phyloP scores from a whole-genome alignment of 345 rosid species.

The Turritis glabra region DNA sequence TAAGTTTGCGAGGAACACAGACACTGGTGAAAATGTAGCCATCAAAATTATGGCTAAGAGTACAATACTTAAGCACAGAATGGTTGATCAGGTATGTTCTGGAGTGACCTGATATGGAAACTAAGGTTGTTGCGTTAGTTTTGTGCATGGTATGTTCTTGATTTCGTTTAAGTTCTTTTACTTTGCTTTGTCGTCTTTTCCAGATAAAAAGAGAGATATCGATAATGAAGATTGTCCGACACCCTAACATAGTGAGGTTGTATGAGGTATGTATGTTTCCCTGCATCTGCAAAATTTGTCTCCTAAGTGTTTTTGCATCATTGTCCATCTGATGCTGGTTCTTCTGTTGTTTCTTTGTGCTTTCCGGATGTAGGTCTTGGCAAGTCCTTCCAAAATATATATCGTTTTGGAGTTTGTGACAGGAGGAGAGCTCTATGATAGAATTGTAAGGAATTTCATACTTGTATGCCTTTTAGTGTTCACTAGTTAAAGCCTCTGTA shows the following conservation, averaged over 20 bases:
- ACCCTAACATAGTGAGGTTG: constrained; percentile 78
- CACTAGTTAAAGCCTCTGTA: neutral
- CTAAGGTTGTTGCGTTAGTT: neutral
- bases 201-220: constrained; percentile 93
- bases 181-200: neutral
- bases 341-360: neutral
- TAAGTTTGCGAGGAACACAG: constrained; percentile 73
- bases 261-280: constrained; percentile 60
- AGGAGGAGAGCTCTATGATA: constrained; percentile 87
- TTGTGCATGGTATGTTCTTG: neutral
- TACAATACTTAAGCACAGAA: constrained; percentile 75
- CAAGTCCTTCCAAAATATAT: constrained; percentile 73
- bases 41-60: constrained; percentile 78
- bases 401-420: constrained; percentile 88
- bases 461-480: neutral
- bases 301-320: neutral
- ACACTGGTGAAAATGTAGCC: constrained; percentile 79
- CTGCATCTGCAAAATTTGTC: neutral
- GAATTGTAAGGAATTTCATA: constrained; percentile 57
- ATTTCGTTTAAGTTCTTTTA: neutral
- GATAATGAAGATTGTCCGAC: constrained; percentile 89
- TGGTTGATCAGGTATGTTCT: constrained; percentile 84
- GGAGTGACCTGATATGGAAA: neutral
- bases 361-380: constrained; percentile 58
- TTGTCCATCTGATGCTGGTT: neutral